Evolutionary conservation across 768 basidiomycete genomes (phyloP).

Genomic region (Termitomyces sp.): DNA sequence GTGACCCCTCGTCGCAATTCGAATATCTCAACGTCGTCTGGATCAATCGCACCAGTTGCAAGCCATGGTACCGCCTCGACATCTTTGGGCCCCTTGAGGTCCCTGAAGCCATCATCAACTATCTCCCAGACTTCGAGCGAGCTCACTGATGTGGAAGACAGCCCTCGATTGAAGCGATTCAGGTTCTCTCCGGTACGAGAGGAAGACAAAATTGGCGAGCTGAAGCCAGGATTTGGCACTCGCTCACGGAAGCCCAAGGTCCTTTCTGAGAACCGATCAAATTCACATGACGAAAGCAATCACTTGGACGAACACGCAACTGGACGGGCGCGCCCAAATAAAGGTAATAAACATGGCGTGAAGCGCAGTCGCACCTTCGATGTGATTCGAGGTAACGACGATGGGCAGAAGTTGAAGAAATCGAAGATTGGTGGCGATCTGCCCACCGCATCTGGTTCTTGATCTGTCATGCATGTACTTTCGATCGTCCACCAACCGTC

Average conservation of each 20-base stretch:
- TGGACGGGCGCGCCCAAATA: slow-evolving; percentile 4
- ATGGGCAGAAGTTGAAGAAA: slow-evolving; percentile 28
- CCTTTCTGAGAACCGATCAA: slow-evolving; percentile 1
- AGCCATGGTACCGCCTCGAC: slow-evolving; percentile 24
- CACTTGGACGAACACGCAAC: neutral
- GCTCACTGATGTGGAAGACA: slow-evolving; percentile 21
- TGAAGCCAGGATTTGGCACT: neutral
- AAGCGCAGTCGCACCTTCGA: slow-evolving; percentile 32
- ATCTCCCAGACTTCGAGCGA: slow-evolving; percentile 22
- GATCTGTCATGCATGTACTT: neutral
- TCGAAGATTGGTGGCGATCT: slow-evolving; percentile 17
- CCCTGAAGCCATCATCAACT: slow-evolving; percentile 16
- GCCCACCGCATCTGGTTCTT: neutral
- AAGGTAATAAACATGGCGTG: slow-evolving; percentile 21
- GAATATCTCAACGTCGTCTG: slow-evolving; percentile 15
- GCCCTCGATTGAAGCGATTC: slow-evolving; percentile 20
- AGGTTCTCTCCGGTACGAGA: slow-evolving; percentile 19
- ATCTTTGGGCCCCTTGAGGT: slow-evolving; percentile 14
- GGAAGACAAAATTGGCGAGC: slow-evolving; percentile 7
- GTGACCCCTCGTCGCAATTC: slow-evolving; percentile 22
- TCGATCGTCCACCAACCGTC: neutral
- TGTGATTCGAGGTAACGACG: slow-evolving; percentile 16
- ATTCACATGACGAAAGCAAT: neutral
- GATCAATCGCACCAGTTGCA: slow-evolving; percentile 19
- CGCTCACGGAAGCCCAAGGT: neutral